These are phyloP conservation scores for Ustilago lituana DNA, from an alignment of 1,284 basidiomycete species.

Conservation along the genomic window DNA sequence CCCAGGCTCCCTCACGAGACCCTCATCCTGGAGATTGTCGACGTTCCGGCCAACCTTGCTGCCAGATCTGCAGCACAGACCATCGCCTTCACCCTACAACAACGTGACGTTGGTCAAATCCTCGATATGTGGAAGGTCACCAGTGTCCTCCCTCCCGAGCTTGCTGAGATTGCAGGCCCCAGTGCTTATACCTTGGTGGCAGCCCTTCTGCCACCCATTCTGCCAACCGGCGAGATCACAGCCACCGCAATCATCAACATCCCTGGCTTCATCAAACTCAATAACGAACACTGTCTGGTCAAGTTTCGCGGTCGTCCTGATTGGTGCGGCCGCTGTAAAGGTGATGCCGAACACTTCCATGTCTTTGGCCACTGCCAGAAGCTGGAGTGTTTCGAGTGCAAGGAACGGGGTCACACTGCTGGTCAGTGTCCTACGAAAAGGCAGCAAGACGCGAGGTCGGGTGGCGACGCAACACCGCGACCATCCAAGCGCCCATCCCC, in stretches of 20 bases:
- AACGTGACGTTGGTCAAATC: background rate
- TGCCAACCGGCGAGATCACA: background rate
- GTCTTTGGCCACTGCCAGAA: too few species aligned
- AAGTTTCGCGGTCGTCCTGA: background rate
- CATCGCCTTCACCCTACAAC: too few species aligned
- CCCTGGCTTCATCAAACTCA: background rate
- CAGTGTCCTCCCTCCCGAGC: background rate
- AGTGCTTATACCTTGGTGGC: background rate
- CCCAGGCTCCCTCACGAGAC: slow-evolving; percentile 1
- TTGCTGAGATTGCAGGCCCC: background rate
- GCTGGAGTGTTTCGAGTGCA: slow-evolving; percentile 8
- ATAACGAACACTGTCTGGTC: background rate
- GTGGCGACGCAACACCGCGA: too few species aligned
- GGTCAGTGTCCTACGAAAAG: slow-evolving; percentile 3
- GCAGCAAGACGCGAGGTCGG: too few species aligned
- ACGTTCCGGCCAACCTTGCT: background rate
- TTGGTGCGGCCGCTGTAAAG: background rate
- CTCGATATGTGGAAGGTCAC: slow-evolving; percentile 2
- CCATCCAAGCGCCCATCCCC: too few species aligned
- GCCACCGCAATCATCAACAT: slow-evolving; percentile 3
- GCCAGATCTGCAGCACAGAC: background rate
- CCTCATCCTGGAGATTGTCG: background rate
- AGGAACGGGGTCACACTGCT: slow-evolving; percentile 1
- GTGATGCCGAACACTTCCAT: slow-evolving; percentile 1
- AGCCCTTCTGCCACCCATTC: background rate